Evolutionary conservation across 1,284 basidiomycete species (phyloP).

Genomic region (Ganoderma lingzhi): DNA sequence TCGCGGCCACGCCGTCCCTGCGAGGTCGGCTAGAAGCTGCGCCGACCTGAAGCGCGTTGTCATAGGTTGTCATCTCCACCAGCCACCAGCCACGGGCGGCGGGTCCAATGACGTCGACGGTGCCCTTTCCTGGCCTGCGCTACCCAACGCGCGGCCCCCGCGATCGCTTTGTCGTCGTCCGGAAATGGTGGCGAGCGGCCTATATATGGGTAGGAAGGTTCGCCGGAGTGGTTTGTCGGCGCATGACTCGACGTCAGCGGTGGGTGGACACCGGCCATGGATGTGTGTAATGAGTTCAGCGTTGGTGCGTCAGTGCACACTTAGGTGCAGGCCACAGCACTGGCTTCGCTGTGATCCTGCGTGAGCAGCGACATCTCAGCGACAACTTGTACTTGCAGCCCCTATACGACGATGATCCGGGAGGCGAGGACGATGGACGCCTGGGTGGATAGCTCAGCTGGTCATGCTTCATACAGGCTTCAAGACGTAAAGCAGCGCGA

Average conservation of each 20-base stretch:
- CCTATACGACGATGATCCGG: not conserved
- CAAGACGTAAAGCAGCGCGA: not conserved
- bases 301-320: not conserved
- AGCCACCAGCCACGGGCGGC: too few species aligned
- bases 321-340: not conserved
- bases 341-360: not conserved
- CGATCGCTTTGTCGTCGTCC: constrained; percentile 39
- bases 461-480: not conserved
- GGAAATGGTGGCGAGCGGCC: constrained; percentile 20
- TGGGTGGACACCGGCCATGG: not conserved
- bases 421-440: not conserved
- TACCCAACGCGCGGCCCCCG: constrained; percentile 7
- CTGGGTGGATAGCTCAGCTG: not conserved
- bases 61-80: not conserved
- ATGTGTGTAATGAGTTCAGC: not conserved
- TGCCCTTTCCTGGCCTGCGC: constrained; percentile 4
- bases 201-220: constrained; percentile 33
- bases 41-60: not conserved
- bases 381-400: not conserved
- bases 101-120: not conserved
- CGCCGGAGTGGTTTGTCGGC: constrained; percentile 17
- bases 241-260: not conserved
- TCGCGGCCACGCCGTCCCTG: constrained; percentile 16
- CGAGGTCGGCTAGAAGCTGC: constrained; percentile 22
- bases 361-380: not conserved